Evolutionary conservation across 441 rosid species (phyloP).

Genomic region (Arabidopsis hybrid): DNA sequence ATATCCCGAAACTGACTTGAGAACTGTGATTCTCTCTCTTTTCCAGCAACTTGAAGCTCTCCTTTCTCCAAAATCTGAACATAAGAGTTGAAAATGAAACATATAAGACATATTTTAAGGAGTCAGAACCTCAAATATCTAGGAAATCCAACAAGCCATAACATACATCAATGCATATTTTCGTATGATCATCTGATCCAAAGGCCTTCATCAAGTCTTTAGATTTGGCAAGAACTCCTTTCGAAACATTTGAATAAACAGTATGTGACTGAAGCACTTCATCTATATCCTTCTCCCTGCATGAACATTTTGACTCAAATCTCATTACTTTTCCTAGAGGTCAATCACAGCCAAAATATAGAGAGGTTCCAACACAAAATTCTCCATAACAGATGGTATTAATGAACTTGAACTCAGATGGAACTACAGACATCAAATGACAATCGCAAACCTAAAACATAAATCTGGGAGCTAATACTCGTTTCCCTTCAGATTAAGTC

Average conservation of each 20-base stretch:
- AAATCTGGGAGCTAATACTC: background rate
- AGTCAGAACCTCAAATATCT: background rate
- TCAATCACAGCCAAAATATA: background rate
- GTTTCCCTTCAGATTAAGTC: conserved; percentile 1
- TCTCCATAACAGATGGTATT: background rate
- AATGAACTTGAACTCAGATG: background rate
- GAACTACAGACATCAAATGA: background rate
- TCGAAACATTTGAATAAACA: conserved; percentile 88
- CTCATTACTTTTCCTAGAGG: background rate
- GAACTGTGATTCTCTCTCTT: conserved; percentile 93
- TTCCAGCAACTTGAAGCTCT: conserved; percentile 98
- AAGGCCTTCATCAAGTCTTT: conserved; percentile 73
- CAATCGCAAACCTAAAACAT: background rate
- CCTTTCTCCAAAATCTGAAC: conserved; percentile 91
- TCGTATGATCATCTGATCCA: conserved; percentile 83
- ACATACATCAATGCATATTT: conserved; percentile 84
- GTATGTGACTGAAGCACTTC: conserved; percentile 99
- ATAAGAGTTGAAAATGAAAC: background rate
- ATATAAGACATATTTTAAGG: background rate
- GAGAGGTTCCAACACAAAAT: background rate
- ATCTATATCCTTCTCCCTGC: conserved; percentile 93
- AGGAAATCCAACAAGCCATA: background rate
- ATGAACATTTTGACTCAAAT: background rate
- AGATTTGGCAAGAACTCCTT: conserved; percentile 94
- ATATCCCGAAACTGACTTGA: conserved; percentile 95